Evolutionary conservation across 805 yeast species (phyloP).

Genomic region (Hanseniaspora osmophila): DNA sequence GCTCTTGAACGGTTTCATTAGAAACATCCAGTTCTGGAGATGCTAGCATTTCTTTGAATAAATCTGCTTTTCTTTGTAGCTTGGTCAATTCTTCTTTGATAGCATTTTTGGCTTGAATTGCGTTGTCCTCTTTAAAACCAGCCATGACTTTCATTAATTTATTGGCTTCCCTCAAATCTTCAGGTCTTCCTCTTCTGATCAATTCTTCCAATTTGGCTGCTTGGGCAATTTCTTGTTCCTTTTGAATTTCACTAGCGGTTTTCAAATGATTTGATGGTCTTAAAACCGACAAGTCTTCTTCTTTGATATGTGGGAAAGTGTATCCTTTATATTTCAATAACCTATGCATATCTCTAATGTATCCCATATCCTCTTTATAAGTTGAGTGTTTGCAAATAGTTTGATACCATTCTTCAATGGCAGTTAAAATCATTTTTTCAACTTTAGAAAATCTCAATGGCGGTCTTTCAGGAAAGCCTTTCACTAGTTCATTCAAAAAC

Average conservation of each 20-base stretch:
- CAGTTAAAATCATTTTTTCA: slow-evolving; percentile 73
- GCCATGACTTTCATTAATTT: slow-evolving; percentile 96
- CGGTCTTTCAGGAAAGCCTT: slow-evolving; percentile 88
- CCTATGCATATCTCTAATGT: slow-evolving; percentile 91
- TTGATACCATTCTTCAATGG: slow-evolving; percentile 94
- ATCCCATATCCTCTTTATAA: slow-evolving; percentile 83
- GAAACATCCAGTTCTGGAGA: slow-evolving; percentile 25
- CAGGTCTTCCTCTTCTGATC: slow-evolving; percentile 88
- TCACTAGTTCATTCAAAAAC: slow-evolving; percentile 83
- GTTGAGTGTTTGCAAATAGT: slow-evolving; percentile 82
- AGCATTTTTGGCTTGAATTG: slow-evolving; percentile 50
- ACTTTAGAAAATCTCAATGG: slow-evolving; percentile 72
- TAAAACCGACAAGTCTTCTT: slow-evolving; percentile 84
- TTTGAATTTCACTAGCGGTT: slow-evolving; percentile 78
- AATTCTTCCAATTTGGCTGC: slow-evolving; percentile 91
- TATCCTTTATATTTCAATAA: slow-evolving; percentile 82
- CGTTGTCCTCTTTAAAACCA: slow-evolving; percentile 79
- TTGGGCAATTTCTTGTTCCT: slow-evolving; percentile 86
- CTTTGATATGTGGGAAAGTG: slow-evolving; percentile 78
- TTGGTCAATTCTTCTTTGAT: slow-evolving; percentile 75
- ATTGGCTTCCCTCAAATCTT: slow-evolving; percentile 90
- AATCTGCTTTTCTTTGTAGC: slow-evolving; percentile 71
- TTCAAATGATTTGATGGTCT: slow-evolving; percentile 79
- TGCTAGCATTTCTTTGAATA: slow-evolving; percentile 75
- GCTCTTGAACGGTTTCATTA: slow-evolving; percentile 63